Base-by-base conservation (phyloP, 345 rosid species). In the Aethionema arabicum region DNA sequence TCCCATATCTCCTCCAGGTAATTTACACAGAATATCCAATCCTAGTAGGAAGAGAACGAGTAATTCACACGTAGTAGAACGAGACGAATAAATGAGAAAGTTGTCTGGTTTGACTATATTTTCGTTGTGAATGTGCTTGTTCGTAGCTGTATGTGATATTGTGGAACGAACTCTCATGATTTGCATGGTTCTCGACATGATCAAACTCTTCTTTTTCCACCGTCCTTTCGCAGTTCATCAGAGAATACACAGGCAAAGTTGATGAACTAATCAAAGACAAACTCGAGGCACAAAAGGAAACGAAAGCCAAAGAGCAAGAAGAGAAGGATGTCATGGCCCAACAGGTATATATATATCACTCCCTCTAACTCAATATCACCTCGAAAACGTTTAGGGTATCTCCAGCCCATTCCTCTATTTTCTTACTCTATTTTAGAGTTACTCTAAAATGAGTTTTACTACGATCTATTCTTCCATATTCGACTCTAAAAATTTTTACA, bases 1-100 rank as follows among this genome's bases (percentile, higher is more conserved):
- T 92, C 81, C 97, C 99, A 30, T 92, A 87, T 69, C 81, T 86
- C 56, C 81, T 86, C 53, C 92, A 86, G 89, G 92, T 83, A 56
- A 69, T 43, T 61, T 52, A 42, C 39, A 32, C 32, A 52, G 13
- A 6, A 10, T 38, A 40, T 47, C 50, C 27, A 21, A 21, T 1
- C 27, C 27, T 21, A 21, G 27, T 21, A 21, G 27, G 27, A 21
- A 21, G 27, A 2, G 27, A 21, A 21, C 27, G 2, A 21, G 27
- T 21, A 21, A 21, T 21, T 21, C 27, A 21, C 27, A 21, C 27
- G 27, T 21, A 21, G 27, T 21, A 21, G 27, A 21, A 21, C 27
- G 27, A 21, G 27, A 21, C 27, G 27, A 21, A 21, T 21, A 2
- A 21, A 21, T 21, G 27, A 21, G 27, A 21, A 21, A 21, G 27